These are phyloP conservation scores for Claviceps spartinae DNA, from an alignment of 2,329 filamentous ascomycete species.

Conservation along the genomic window DNA sequence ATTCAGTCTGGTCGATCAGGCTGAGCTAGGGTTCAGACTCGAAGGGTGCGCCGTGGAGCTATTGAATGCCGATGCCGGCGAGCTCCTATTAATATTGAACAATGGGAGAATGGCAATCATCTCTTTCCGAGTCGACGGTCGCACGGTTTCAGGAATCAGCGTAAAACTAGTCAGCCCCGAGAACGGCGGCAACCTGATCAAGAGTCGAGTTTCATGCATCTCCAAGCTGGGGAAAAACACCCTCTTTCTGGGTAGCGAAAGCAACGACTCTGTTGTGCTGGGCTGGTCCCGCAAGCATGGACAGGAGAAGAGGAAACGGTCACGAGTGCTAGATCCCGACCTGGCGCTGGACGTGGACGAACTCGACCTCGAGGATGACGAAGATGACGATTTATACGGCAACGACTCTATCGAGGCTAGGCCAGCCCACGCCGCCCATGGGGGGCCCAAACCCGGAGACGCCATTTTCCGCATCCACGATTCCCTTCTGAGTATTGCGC, in stretches of 20 bases:
- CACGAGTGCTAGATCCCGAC: constrained; percentile 42
- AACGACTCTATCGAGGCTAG: constrained; percentile 52
- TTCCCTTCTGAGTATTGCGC: constrained; percentile 61
- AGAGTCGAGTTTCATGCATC: constrained; percentile 53
- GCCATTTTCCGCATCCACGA: constrained; percentile 69
- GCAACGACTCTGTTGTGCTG: constrained; percentile 66
- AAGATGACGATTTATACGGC: constrained; percentile 48
- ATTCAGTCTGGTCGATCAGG: constrained; percentile 78
- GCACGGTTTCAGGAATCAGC: constrained; percentile 78
- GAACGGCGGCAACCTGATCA: constrained; percentile 48
- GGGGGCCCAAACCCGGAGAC: constrained; percentile 41
- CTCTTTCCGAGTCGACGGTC: constrained; percentile 75
- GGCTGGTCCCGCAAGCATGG: constrained; percentile 60
- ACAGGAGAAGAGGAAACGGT: constrained; percentile 51
- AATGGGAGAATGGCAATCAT: constrained; percentile 64
- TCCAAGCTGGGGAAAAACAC: constrained; percentile 52
- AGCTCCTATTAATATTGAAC: constrained; percentile 70
- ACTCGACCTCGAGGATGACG: constrained; percentile 44
- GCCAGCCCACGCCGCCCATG: constrained; percentile 24
- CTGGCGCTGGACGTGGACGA: constrained; percentile 37
- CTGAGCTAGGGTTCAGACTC: constrained; percentile 62
- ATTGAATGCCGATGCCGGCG: constrained; percentile 62
- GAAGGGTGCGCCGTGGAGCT: constrained; percentile 71
- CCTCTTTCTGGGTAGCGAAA: constrained; percentile 77
- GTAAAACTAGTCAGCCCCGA: constrained; percentile 51